phyloP scores from a whole-genome alignment of 2,329 filamentous ascomycete species.

The Bretziella fagacearum region DNA sequence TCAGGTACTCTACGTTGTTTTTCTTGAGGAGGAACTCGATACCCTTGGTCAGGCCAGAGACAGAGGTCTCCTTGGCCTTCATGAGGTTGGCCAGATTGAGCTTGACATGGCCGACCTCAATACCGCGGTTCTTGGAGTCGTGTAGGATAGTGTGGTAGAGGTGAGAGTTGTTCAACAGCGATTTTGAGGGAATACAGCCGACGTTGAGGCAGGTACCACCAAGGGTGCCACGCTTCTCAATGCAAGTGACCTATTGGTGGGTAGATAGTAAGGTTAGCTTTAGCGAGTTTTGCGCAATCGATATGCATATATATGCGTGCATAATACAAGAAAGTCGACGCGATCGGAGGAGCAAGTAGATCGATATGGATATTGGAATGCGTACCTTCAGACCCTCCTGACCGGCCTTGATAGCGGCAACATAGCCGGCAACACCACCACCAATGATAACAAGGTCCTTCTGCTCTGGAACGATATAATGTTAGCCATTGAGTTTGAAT shows the following conservation, averaged over 20 bases:
- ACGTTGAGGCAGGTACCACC: constrained; percentile 98
- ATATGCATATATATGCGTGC: not conserved
- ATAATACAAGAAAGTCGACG: not conserved
- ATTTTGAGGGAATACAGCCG: constrained; percentile 98
- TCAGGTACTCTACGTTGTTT: constrained; percentile 96
- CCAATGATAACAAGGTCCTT: constrained; percentile 97
- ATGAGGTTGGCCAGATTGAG: constrained; percentile 91
- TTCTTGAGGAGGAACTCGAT: constrained; percentile 98
- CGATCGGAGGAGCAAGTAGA: not conserved
- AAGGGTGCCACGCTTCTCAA: constrained; percentile 91
- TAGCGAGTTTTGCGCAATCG: not conserved
- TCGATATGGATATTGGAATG: not conserved
- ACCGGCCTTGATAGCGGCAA: constrained; percentile 96
- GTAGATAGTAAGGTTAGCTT: constrained; percentile 3
- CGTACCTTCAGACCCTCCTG: constrained; percentile 89
- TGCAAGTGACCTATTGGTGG: constrained; percentile 61
- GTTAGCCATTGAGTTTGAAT: constrained; percentile 23
- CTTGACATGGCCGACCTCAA: constrained; percentile 93
- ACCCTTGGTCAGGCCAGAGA: constrained; percentile 80
- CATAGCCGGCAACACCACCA: constrained; percentile 94
- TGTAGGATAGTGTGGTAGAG: constrained; percentile 94
- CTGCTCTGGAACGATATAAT: constrained; percentile 43
- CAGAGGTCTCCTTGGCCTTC: constrained; percentile 94
- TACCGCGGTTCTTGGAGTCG: constrained; percentile 92
- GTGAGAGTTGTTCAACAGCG: constrained; percentile 98